Conservation (phyloP, 2,329 filamentous ascomycete species). For the Fusarium sp. region DNA sequence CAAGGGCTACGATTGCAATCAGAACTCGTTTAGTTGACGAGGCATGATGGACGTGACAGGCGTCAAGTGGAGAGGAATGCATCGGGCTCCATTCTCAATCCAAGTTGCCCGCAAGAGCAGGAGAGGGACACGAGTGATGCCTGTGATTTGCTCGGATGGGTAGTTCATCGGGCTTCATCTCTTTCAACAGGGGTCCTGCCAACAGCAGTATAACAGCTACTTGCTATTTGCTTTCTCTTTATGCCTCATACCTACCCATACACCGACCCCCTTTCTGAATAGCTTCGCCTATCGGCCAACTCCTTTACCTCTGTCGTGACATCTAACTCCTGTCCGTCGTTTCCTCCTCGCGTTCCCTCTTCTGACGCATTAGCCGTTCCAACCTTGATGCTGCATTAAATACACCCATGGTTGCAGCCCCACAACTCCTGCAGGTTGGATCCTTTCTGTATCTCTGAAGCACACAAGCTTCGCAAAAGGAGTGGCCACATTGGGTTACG, state of each 20-base stretch:
- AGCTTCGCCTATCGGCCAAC: not conserved
- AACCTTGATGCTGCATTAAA: conserved; percentile 89
- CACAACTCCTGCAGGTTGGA: conserved; percentile 86
- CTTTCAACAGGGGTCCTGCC: not conserved
- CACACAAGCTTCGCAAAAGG: conserved; percentile 89
- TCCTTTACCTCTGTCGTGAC: not conserved
- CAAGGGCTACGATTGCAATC: not conserved
- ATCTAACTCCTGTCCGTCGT: not conserved
- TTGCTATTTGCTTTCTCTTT: not conserved
- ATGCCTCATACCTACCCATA: not conserved
- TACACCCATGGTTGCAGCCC: conserved; percentile 83
- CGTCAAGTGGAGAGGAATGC: not conserved
- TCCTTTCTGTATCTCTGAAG: conserved; percentile 86
- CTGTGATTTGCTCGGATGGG: not conserved
- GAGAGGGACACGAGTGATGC: not conserved
- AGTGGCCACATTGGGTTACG: conserved; percentile 91
- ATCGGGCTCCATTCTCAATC: not conserved
- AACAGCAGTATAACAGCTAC: not conserved
- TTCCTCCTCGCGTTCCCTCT: conserved; percentile 48
- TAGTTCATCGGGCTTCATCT: not conserved
- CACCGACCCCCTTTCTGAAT: not conserved
- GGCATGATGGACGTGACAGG: not conserved
- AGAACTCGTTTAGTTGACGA: not conserved
- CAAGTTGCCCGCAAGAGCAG: not conserved
- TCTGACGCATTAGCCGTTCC: conserved; percentile 80